A percentile compares a stretch with the other conserved stretches of the same genome.
phyloP scores from a whole-genome alignment of 1,139 yeast species.

The Ogataea hybrid region DNA sequence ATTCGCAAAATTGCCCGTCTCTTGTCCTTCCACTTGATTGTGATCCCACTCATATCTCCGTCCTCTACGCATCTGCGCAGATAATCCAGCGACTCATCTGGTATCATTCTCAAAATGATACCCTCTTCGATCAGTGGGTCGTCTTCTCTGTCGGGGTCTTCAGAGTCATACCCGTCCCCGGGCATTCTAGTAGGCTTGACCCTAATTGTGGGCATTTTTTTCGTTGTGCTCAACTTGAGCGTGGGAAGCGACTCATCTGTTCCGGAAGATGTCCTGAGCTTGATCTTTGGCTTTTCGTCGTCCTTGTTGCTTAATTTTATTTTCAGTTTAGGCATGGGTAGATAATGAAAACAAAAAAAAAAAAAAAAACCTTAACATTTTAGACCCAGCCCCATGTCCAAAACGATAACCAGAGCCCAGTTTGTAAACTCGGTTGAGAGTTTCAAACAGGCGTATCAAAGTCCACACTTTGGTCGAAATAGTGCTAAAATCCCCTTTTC shows the following conservation, averaged over 20 bases:
- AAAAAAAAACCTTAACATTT: background rate
- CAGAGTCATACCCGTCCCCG: constrained; percentile 96
- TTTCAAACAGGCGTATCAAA: constrained; percentile 8
- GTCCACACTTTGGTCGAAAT: constrained; percentile 3
- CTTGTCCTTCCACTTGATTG: constrained; percentile 77
- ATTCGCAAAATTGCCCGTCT: constrained; percentile 69
- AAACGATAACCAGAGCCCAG: background rate
- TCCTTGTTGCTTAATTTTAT: constrained; percentile 15
- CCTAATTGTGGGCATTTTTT: constrained; percentile 59
- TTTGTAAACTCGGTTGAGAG: constrained; percentile 6
- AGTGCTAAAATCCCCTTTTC: constrained; percentile 9
- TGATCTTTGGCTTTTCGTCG: constrained; percentile 30
- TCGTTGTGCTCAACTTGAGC: constrained; percentile 27
- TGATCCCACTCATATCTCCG: constrained; percentile 73
- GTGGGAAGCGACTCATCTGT: constrained; percentile 26
- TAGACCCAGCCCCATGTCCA: background rate
- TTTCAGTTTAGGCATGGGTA: constrained; percentile 18
- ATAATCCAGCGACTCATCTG: constrained; percentile 71
- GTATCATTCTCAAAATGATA: constrained; percentile 70
- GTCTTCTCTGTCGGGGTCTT: constrained; percentile 94
- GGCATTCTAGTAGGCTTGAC: constrained; percentile 84
- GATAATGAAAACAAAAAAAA: background rate
- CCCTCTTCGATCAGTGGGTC: constrained; percentile 93
- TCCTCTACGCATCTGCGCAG: constrained; percentile 78
- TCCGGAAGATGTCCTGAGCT: constrained; percentile 25